phyloP scores from a whole-genome alignment of 768 basidiomycete genomes.

The Crucibulum laeve region DNA sequence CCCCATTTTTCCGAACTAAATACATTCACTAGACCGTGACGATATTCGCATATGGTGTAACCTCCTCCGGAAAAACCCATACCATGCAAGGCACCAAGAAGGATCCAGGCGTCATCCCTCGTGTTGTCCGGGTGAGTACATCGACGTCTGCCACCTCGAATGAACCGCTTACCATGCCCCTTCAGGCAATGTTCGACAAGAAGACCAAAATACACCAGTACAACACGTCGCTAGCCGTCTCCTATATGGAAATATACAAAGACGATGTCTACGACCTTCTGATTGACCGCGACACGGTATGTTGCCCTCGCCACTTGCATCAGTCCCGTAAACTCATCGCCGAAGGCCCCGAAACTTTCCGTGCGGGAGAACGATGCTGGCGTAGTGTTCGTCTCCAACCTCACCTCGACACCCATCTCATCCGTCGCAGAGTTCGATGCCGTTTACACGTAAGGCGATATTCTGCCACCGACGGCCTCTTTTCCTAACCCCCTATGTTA shows the following conservation, averaged over 20 bases:
- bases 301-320: slow-evolving; percentile 14
- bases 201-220: slow-evolving; percentile 32
- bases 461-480: slow-evolving; percentile 1
- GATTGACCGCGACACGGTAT: slow-evolving; percentile 62
- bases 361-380: slow-evolving; percentile 51
- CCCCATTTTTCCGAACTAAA: neutral
- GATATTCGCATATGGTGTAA: slow-evolving; percentile 88
- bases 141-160: neutral
- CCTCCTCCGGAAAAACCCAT: slow-evolving; percentile 87
- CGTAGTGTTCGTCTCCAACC: slow-evolving; percentile 52
- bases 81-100: slow-evolving; percentile 82
- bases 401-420: slow-evolving; percentile 35
- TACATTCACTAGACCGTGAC: slow-evolving; percentile 63
- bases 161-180: neutral
- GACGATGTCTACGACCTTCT: slow-evolving; percentile 89
- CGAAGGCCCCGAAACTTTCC: slow-evolving; percentile 46
- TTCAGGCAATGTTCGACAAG: slow-evolving; percentile 55
- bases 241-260: slow-evolving; percentile 90
- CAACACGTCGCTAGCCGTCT: slow-evolving; percentile 47
- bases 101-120: slow-evolving; percentile 83
- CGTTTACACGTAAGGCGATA: slow-evolving; percentile 36
- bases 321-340: slow-evolving; percentile 3
- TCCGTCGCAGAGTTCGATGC: slow-evolving; percentile 39
- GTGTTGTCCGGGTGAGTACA: slow-evolving; percentile 60
- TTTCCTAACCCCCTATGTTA: slow-evolving; percentile 19